These are phyloP conservation scores for Trichophyton simii DNA, from an alignment of 2,329 filamentous ascomycete genomes.

Conservation along the genomic window DNA sequence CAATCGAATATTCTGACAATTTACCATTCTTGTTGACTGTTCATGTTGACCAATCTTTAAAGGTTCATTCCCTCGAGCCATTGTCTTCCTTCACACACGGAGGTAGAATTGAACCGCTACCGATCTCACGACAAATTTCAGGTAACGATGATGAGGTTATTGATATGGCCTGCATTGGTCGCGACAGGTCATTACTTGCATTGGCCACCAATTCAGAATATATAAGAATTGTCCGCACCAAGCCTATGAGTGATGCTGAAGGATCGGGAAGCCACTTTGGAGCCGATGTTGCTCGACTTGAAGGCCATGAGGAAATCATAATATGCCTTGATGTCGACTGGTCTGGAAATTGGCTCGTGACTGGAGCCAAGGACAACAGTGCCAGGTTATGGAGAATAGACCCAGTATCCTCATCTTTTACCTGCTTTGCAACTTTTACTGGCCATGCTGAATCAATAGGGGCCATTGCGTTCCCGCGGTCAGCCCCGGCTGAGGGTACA, in stretches of 20 bases:
- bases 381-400: constrained; percentile 85
- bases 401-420: constrained; percentile 57
- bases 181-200: constrained; percentile 68
- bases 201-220: constrained; percentile 93
- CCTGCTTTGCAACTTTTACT: constrained; percentile 69
- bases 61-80: constrained; percentile 51
- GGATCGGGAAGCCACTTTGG: constrained; percentile 57
- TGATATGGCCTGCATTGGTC: constrained; percentile 74
- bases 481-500: constrained; percentile 53
- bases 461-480: constrained; percentile 70
- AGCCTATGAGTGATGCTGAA: constrained; percentile 23
- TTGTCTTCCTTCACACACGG: constrained; percentile 25
- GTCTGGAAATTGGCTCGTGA: constrained; percentile 94
- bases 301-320: constrained; percentile 89
- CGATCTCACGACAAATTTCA: constrained; percentile 64
- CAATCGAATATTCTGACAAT: constrained; percentile 53
- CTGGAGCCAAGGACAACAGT: constrained; percentile 92
- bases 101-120: constrained; percentile 44
- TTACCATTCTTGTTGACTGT: constrained; percentile 65
- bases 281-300: constrained; percentile 71
- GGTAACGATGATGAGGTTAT: constrained; percentile 98
- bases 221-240: constrained; percentile 63
- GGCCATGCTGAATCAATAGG: constrained; percentile 91
- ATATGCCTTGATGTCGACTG: constrained; percentile 90
- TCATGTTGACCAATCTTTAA: constrained; percentile 78